Evolutionary conservation across 352 stramenopile species (phyloP).

Genomic region (Globisporangium splendens): DNA sequence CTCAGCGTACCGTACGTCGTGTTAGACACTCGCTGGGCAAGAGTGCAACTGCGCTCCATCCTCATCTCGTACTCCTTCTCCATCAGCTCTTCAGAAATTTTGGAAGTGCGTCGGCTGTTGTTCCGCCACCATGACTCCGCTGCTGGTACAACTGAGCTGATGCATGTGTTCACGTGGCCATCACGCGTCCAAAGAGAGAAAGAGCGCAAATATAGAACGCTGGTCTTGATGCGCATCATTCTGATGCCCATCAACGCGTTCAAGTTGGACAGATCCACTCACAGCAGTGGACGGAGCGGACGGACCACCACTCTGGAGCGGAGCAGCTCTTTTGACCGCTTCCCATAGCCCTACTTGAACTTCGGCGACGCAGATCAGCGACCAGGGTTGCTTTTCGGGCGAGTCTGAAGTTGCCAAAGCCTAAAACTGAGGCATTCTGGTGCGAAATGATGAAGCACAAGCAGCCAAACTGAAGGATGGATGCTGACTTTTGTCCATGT

Average conservation of each 20-base stretch:
- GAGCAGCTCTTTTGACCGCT: neutral
- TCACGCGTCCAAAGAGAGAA: too few species aligned
- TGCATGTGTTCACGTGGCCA: too few species aligned
- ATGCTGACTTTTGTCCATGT: neutral
- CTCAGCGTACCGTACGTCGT: too few species aligned
- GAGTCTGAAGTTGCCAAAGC: neutral
- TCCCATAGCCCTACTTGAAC: neutral
- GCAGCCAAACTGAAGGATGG: conserved; percentile 1
- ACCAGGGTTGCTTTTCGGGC: neutral
- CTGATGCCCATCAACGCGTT: neutral
- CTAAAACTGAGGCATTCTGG: conserved; percentile 4
- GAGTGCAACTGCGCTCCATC: too few species aligned
- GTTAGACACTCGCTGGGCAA: too few species aligned
- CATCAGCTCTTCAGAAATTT: neutral
- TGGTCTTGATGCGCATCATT: neutral
- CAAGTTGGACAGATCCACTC: too few species aligned
- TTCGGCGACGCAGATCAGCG: neutral
- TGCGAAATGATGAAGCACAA: conserved; percentile 1
- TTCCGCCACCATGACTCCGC: neutral
- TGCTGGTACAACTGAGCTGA: too few species aligned
- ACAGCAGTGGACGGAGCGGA: neutral
- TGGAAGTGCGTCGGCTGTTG: neutral
- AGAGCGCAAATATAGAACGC: neutral
- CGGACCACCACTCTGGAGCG: too few species aligned
- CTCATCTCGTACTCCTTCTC: neutral